Evolutionary conservation across 805 yeast genomes (phyloP).

Genomic region (Ogataea chonburiensis): DNA sequence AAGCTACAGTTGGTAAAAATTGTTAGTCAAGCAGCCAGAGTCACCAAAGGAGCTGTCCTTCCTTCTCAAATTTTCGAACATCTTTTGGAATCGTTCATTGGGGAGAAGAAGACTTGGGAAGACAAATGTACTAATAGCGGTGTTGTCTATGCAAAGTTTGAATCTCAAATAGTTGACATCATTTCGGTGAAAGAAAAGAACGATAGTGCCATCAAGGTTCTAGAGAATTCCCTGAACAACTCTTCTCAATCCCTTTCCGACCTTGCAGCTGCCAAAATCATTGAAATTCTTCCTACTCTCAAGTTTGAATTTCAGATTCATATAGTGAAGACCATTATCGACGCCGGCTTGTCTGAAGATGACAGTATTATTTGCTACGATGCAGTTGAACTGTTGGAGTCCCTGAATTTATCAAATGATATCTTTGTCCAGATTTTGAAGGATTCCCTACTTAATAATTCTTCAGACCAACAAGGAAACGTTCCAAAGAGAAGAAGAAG

Average conservation of each 20-base stretch:
- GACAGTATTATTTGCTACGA: conserved; percentile 47
- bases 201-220: conserved; percentile 55
- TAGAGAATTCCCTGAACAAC: conserved; percentile 52
- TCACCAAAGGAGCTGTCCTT: conserved; percentile 41
- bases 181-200: conserved; percentile 63
- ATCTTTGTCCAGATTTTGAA: conserved; percentile 59
- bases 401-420: conserved; percentile 52
- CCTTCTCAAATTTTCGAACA: conserved; percentile 49
- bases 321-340: conserved; percentile 59
- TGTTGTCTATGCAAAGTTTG: conserved; percentile 54
- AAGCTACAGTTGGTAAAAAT: conserved; percentile 51
- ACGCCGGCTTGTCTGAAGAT: conserved; percentile 36
- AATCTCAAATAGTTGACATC: conserved; percentile 53
- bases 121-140: conserved; percentile 45
- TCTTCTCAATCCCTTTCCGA: conserved; percentile 43
- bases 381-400: conserved; percentile 51
- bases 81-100: conserved; percentile 45
- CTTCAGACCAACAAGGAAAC: conserved; percentile 35
- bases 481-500: conserved; percentile 81
- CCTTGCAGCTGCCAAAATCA: conserved; percentile 49
- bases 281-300: conserved; percentile 55
- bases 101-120: conserved; percentile 46
- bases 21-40: conserved; percentile 40
- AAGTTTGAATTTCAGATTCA: conserved; percentile 56
- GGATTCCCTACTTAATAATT: conserved; percentile 37